Percentiles rank a stretch among this genome's conserved stretches.
phyloP scores from a whole-genome alignment of 2,329 filamentous ascomycete genomes.

The Nothopassalora personata region DNA sequence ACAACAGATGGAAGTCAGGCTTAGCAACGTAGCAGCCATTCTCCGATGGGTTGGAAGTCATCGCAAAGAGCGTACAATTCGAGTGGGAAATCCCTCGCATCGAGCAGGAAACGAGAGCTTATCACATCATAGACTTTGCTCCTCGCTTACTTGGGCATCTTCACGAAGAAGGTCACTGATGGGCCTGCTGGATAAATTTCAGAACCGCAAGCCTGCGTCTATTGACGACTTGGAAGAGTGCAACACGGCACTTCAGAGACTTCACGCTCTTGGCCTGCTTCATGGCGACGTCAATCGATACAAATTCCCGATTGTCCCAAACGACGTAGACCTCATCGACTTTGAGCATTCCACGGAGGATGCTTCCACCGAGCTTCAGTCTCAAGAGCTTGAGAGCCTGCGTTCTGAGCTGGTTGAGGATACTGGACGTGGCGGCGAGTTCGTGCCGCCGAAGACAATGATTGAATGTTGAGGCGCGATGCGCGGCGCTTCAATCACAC shows the following conservation, averaged over 20 bases:
- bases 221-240: slow-evolving; percentile 8
- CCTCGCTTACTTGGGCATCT: slow-evolving; percentile 8
- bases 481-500: too few relatives aligned
- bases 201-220: slow-evolving; percentile 3
- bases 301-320: slow-evolving; percentile 8
- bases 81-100: slow-evolving; percentile 8
- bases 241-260: not conserved
- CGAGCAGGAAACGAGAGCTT: slow-evolving; percentile 6
- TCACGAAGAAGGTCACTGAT: slow-evolving; percentile 8
- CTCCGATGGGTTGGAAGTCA: not conserved
- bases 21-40: not conserved
- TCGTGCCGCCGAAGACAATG: not conserved
- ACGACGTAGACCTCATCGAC: slow-evolving; percentile 9
- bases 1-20: not conserved
- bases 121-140: not conserved
- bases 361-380: not conserved
- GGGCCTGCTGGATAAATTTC: slow-evolving; percentile 5
- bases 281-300: slow-evolving; percentile 16
- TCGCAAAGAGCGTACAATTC: slow-evolving; percentile 7
- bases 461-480: not conserved
- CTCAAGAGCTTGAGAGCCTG: not conserved
- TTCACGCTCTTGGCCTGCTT: slow-evolving; percentile 10
- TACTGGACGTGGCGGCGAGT: not conserved
- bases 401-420: not conserved
- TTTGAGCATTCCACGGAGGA: slow-evolving; percentile 8